Conservation (phyloP, 169 alveolate species). For the Plasmodium ovale region DNA sequence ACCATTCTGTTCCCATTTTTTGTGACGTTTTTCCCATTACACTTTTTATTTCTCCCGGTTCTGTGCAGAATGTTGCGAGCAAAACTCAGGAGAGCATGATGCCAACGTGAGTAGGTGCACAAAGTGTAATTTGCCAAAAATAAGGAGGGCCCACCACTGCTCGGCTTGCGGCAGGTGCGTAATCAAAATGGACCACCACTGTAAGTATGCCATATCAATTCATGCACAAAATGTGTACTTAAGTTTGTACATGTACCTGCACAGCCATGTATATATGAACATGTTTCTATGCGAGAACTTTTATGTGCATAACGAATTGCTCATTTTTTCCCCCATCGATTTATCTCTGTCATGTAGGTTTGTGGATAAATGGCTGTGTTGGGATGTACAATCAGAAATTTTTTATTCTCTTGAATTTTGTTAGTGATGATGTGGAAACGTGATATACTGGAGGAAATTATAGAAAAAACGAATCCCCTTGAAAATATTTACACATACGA, state of each 20-base stretch:
- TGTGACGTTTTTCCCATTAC: background rate
- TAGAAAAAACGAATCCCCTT: too few relatives aligned
- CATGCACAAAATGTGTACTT: background rate
- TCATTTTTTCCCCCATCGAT: background rate
- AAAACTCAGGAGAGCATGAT: background rate
- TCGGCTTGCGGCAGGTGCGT: constrained; percentile 89
- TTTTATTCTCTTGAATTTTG: constrained; percentile 79
- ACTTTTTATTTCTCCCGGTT: background rate
- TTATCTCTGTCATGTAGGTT: constrained; percentile 34
- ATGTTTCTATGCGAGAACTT: background rate
- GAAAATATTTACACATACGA: too few relatives aligned
- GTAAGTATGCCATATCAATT: constrained; percentile 65
- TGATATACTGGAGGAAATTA: too few relatives aligned
- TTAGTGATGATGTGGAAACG: constrained; percentile 13
- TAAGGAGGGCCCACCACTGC: constrained; percentile 90
- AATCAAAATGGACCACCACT: constrained; percentile 92
- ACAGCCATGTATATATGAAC: background rate
- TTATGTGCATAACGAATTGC: background rate
- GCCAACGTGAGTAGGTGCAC: constrained; percentile 11
- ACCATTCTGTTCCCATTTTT: background rate
- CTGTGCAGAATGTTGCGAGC: background rate
- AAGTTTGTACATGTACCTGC: background rate
- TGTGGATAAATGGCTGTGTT: constrained; percentile 90
- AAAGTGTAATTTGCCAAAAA: constrained; percentile 39
- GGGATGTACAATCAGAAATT: constrained; percentile 91